These are phyloP conservation scores for Clonostachys byssicola DNA, from an alignment of 2,329 filamentous ascomycete species.

Conservation along the genomic window DNA sequence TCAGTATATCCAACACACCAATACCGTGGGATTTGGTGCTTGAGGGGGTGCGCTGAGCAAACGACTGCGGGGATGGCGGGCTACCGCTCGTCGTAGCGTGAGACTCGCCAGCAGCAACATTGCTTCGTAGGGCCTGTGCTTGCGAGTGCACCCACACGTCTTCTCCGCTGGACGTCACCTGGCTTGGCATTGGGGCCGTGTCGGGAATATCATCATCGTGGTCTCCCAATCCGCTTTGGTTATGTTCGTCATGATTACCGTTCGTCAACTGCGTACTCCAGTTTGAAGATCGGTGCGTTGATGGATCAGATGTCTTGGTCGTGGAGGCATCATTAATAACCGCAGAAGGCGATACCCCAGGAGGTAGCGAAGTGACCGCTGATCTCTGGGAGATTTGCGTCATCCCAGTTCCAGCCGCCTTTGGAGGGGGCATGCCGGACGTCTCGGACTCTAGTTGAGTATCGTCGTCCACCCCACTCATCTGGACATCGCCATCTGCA, in stretches of 20 bases:
- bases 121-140: slow-evolving; percentile 40
- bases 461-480: slow-evolving; percentile 51
- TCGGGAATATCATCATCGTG: slow-evolving; percentile 45
- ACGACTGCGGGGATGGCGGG: slow-evolving; percentile 31
- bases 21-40: slow-evolving; percentile 1
- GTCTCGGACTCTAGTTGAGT: slow-evolving; percentile 40
- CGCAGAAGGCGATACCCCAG: slow-evolving; percentile 53
- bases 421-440: slow-evolving; percentile 43
- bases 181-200: slow-evolving; percentile 42
- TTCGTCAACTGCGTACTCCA: slow-evolving; percentile 72
- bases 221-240: slow-evolving; percentile 13
- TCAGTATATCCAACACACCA: slow-evolving; percentile 29
- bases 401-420: slow-evolving; percentile 30
- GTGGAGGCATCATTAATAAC: slow-evolving; percentile 83
- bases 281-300: slow-evolving; percentile 56
- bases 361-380: slow-evolving; percentile 51
- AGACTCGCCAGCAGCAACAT: slow-evolving; percentile 11
- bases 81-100: slow-evolving; percentile 20
- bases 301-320: slow-evolving; percentile 81
- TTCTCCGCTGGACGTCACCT: slow-evolving; percentile 46
- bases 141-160: slow-evolving; percentile 53
- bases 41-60: slow-evolving; percentile 4
- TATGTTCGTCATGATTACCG: slow-evolving; percentile 48
- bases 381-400: slow-evolving; percentile 64
- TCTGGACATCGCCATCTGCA: slow-evolving; percentile 52